A percentile compares a stretch with the other conserved stretches of the same genome.
Evolutionary conservation across 495 filamentous ascomycete genomes (phyloP).

Genomic region (Aspergillus olivimuriae): DNA sequence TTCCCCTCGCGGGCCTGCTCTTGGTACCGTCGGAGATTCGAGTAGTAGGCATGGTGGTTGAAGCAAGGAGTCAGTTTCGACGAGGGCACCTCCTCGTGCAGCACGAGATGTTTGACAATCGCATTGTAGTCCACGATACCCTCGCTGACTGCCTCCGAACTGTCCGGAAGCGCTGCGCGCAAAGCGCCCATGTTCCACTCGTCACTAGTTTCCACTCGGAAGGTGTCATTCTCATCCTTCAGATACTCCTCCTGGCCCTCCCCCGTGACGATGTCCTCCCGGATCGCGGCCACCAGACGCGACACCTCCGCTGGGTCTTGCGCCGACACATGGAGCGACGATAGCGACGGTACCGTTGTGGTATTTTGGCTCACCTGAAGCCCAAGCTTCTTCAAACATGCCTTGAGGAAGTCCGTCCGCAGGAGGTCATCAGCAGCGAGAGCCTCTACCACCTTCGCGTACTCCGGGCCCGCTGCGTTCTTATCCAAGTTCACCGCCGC

Average conservation of each 20-base stretch:
- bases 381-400: conserved; percentile 76
- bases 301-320: conserved; percentile 55
- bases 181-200: conserved; percentile 57
- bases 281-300: conserved; percentile 59
- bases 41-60: conserved; percentile 75
- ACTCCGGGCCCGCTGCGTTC: conserved; percentile 55
- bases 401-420: conserved; percentile 71
- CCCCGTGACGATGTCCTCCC: conserved; percentile 60
- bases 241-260: conserved; percentile 69
- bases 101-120: conserved; percentile 64
- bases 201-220: conserved; percentile 62
- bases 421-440: conserved; percentile 64
- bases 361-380: conserved; percentile 65
- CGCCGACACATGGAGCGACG: conserved; percentile 77
- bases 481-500: conserved; percentile 69
- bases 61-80: conserved; percentile 80
- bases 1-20: conserved; percentile 45
- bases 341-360: conserved; percentile 71
- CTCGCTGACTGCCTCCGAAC: conserved; percentile 27
- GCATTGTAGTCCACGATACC: conserved; percentile 70
- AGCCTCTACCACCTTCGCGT: conserved; percentile 59
- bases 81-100: conserved; percentile 63
- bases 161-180: conserved; percentile 40
- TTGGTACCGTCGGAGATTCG: conserved; percentile 63
- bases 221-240: conserved; percentile 79